phyloP scores from a whole-genome alignment of 108 stramenopile species.

The Cyclostephanos tholiformis region DNA sequence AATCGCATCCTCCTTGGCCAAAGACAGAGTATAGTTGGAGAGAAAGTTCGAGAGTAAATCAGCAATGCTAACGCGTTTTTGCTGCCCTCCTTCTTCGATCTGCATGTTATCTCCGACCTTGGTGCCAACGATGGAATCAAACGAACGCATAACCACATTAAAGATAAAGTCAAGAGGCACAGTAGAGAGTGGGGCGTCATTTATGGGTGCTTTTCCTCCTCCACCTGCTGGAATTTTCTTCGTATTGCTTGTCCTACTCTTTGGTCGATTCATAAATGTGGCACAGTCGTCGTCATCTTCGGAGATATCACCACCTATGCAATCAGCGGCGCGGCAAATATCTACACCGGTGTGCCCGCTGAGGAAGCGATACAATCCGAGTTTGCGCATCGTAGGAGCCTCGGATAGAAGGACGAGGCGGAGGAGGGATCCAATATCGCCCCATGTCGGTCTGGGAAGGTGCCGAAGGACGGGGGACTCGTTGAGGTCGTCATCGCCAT shows the following conservation, averaged over 20 bases:
- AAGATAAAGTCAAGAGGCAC: slow-evolving; percentile 60
- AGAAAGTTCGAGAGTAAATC: slow-evolving; percentile 43
- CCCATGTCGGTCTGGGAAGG: slow-evolving; percentile 54
- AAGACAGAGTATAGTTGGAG: slow-evolving; percentile 39
- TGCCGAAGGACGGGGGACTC: background rate
- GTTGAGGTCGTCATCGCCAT: background rate
- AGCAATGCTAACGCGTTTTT: slow-evolving; percentile 40
- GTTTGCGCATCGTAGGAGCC: slow-evolving; percentile 70
- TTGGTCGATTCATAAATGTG: slow-evolving; percentile 43
- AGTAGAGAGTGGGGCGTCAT: slow-evolving; percentile 44
- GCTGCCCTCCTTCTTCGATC: slow-evolving; percentile 50
- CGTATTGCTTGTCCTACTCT: slow-evolving; percentile 40
- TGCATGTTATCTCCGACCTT: slow-evolving; percentile 72
- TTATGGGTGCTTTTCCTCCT: background rate
- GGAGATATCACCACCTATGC: background rate
- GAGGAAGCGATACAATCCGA: slow-evolving; percentile 72
- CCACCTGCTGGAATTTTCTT: slow-evolving; percentile 18
- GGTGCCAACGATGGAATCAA: slow-evolving; percentile 67
- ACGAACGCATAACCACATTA: slow-evolving; percentile 65
- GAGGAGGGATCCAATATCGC: slow-evolving; percentile 68
- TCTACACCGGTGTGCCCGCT: slow-evolving; percentile 56
- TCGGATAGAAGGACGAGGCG: slow-evolving; percentile 67
- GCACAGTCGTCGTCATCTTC: slow-evolving; percentile 9
- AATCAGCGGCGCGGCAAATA: slow-evolving; percentile 13
- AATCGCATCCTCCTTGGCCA: slow-evolving; percentile 20